Evolutionary conservation across 306 rosid species (phyloP).

Genomic region (Cyclanthera cordifolia): DNA sequence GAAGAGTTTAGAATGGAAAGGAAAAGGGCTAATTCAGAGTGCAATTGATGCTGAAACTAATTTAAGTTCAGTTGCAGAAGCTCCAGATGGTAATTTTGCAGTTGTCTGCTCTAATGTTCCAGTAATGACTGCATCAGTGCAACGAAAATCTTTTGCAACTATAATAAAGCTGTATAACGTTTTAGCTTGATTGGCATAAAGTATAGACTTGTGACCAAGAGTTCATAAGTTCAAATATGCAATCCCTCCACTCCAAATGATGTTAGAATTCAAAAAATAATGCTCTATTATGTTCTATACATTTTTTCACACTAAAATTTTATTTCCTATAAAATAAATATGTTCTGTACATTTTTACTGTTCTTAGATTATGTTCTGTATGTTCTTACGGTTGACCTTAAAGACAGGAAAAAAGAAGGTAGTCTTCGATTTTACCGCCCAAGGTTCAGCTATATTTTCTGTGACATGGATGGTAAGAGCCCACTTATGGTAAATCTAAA

Average conservation of each 20-base stretch:
- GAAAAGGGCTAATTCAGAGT: slow-evolving; percentile 79
- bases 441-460: slow-evolving; percentile 78
- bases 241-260: too few species aligned
- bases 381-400: slow-evolving; percentile 44
- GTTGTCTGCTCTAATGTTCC: not conserved
- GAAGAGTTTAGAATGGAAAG: slow-evolving; percentile 70
- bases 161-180: not conserved
- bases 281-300: too few species aligned
- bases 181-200: too few species aligned
- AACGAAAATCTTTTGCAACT: not conserved
- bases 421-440: slow-evolving; percentile 69
- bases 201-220: too few species aligned
- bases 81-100: slow-evolving; percentile 34
- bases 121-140: not conserved
- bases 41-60: slow-evolving; percentile 37
- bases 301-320: too few species aligned
- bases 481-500: not conserved
- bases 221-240: too few species aligned
- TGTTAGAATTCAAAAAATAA: too few species aligned
- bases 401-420: slow-evolving; percentile 92
- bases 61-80: slow-evolving; percentile 25
- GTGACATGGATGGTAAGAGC: slow-evolving; percentile 91
- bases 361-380: slow-evolving; percentile 18
- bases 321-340: too few species aligned
- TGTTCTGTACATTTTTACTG: slow-evolving; percentile 4